Evolutionary conservation across 495 filamentous ascomycete genomes (phyloP).

Genomic region (Neurospora cerealis): DNA sequence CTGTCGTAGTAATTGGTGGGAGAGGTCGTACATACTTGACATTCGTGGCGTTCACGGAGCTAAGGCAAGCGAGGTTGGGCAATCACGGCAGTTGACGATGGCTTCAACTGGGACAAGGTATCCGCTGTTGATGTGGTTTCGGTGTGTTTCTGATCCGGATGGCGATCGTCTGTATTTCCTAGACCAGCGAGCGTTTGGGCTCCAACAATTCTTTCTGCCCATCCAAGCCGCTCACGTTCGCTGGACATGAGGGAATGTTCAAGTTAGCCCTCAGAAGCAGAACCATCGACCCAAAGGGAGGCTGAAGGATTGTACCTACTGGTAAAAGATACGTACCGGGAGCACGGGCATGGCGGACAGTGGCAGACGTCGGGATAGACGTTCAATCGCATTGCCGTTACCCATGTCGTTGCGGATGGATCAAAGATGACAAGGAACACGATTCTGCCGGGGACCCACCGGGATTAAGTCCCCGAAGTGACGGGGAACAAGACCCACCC

Average conservation of each 20-base stretch:
- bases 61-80: not conserved
- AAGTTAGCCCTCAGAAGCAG: not conserved
- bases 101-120: not conserved
- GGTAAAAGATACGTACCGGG: not conserved
- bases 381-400: not conserved
- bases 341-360: not conserved
- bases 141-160: not conserved
- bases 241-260: not conserved
- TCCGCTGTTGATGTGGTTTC: not conserved
- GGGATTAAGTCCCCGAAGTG: not conserved
- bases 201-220: not conserved
- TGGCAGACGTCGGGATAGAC: not conserved
- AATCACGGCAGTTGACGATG: not conserved
- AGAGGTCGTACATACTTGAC: not conserved
- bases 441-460: not conserved
- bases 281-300: not conserved
- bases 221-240: not conserved
- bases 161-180: not conserved
- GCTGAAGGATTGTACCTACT: not conserved
- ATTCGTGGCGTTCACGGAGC: not conserved
- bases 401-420: not conserved
- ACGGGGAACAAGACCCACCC: not conserved
- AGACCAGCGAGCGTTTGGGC: not conserved
- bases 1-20: not conserved
- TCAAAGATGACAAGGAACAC: not conserved